Base-by-base conservation (phyloP, 2,329 filamentous ascomycete genomes). In the Rutstroemia sp. region DNA sequence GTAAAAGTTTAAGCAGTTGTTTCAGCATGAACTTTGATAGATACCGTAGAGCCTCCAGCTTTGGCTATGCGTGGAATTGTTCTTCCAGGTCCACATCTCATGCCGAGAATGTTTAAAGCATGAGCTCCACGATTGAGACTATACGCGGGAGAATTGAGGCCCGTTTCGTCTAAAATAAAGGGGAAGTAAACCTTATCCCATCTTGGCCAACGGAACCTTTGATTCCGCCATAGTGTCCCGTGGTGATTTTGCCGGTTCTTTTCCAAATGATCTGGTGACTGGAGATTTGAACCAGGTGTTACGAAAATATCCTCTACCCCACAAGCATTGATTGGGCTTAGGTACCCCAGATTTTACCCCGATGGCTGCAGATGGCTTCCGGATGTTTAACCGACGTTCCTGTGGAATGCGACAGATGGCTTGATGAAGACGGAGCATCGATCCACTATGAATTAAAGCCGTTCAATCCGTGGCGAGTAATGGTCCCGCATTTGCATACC, bases 361-460 rank as follows among this genome's bases (percentile, higher is more conserved):
- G 30, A 34, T n/a, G 21, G 21, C 18, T 54, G 52, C 23, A 49
- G 37, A 34, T 48, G 34, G 21, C n/a, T 25, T 51, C 9, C 53
- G 53, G 53, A 37, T 50, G 37, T 37, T 47, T 37, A 50, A 51
- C 53, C 53, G 53, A 19, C n/a, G 41, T 37, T 37, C 53, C 53
- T 37, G 46, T 50, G 25, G 18, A 50, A 23, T 39, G 19, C 21
- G 10, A 49, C n/a, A 16, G 2, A 54, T 54, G 14, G 18, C 23
- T 30, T 55, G 25, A 42, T 34, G 3, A 14, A n/a, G n/a, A 37
- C 37, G 41, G 30, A 19, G 16, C 21, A 21, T 3, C 34, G 18
- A 49, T 21, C 52, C 18, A 55, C 23, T 12, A 23, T n/a, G 30
- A 34, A 8, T n/a, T 12, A 37, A 34, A 21, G 18, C 42, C 46